Evolutionary conservation across 75 land plant species (phyloP).

Genomic region (Chamaecyparis obtusa): DNA sequence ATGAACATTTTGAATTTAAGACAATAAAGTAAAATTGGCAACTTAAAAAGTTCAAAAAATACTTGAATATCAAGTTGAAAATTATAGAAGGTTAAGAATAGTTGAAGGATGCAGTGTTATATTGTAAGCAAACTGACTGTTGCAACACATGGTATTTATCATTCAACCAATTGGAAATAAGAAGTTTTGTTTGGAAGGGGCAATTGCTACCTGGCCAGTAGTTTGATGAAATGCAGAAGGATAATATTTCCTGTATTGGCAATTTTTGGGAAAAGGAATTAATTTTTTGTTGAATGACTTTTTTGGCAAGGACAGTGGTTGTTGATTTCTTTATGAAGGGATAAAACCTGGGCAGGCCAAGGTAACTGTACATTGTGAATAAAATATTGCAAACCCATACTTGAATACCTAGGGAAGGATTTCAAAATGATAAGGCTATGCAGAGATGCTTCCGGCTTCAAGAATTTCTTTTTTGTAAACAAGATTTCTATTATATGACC

Average conservation of each 20-base stretch:
- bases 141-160: not conserved
- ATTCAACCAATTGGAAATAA: not conserved
- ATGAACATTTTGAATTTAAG: not conserved
- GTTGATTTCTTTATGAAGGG: not conserved
- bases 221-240: not conserved
- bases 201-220: not conserved
- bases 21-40: not conserved
- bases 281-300: not conserved
- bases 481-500: not conserved
- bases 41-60: not conserved
- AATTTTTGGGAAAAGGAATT: not conserved
- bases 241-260: not conserved
- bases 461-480: not conserved
- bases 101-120: not conserved
- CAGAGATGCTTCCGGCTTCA: not conserved
- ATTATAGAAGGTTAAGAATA: not conserved
- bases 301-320: not conserved
- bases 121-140: not conserved
- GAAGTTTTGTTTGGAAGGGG: not conserved
- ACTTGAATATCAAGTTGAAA: not conserved
- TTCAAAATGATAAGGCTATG: not conserved
- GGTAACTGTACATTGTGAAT: not conserved
- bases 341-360: not conserved
- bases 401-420: not conserved
- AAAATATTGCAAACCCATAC: not conserved